Base-by-base conservation (phyloP, 2,329 filamentous ascomycete genomes). In the Westerdykella ornata region DNA sequence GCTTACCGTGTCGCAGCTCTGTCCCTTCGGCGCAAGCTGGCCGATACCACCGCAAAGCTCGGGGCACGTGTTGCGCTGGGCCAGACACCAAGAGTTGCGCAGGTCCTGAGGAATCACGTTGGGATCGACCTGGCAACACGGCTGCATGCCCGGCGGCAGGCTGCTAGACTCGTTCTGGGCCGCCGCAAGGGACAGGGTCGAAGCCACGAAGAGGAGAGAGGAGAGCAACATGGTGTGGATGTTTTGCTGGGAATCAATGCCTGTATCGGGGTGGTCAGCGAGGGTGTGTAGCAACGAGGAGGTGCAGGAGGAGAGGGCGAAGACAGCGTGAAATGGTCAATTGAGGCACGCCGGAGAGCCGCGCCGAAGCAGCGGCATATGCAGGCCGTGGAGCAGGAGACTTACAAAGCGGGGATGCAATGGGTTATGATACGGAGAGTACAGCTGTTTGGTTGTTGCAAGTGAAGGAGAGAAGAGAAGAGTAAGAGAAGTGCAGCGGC, bases 401-500 rank as follows among this genome's bases (percentile, higher is more conserved):
- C 22, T 26, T 26, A 26, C 22, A 26, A 9, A 26, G 22, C 22
- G 22, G 22, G 12, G n/a, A n/a, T n/a, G n/a, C n/a, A 26, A 26
- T 26, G 22, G 22, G 22, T 7, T 26, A 26, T 26, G 22, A 26
- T 26, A 11, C 4, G 22, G 22, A 26, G 22, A 26, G 12, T 26
- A 26, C 22, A 11, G 22, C 8, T 26, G 22, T 4, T 4, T 26
- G 22, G 3, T 26, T 26, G 22, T 26, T 26, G 22, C 9, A 5
- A 9, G 5, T 22, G 20, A 9, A 22, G 20, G 9, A 22, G 20
- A 22, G 20, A 22, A 22, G 22, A 11, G 7, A 26, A 9, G 7
- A 26, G 44, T 85, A 80, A 1, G 70, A 63, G 45, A 82, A 81
- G 63, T 83, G 81, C 63, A 84, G 84, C 0, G 83, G 88, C 52